Base-by-base conservation (phyloP, 2,329 filamentous ascomycete species). In the Penicillium sp. region DNA sequence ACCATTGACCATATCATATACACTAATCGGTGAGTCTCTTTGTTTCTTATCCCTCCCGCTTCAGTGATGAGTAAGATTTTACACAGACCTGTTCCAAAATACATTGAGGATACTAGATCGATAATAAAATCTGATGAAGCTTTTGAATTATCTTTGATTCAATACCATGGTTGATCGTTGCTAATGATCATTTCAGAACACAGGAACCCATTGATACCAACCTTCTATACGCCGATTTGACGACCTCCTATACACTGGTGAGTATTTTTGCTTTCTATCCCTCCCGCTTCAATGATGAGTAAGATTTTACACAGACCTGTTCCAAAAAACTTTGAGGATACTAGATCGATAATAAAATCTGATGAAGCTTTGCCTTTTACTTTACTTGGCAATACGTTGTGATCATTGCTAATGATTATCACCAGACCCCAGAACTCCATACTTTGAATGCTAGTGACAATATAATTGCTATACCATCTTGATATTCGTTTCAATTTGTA, bases 321-420 rank as follows among this genome's bases (percentile, higher is more conserved):
- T 89, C 90, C 89, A 87, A 91, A 79, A 82, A 80, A 79, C 78
- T 84, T 69, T 79, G 77, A 74, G 74, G 77, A 79, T 68, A 65
- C 71, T 66, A 57, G 74, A 74, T 77, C 71, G 68, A 53, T 62
- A 74, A 74, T 72, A 74, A 78, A 78, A 72, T 77, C 76, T 82
- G 81, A 82, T 52, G 60, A 65, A 68, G 62, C 64, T 60, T 60
- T 58, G 58, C 64, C 58, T 55, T 49, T 59, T 59, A 51, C n/a
- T 51, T 61, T 58, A 21, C 56, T 55, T 52, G 52, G 37, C 44
- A 26, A 42, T 46, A 44, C 54, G 31, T 43, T 9, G 4, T 55
- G 49, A 52, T 58, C 59, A 52, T 56, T 46, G 61, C 62, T 65
- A 62, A 65, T 49, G 33, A 43, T 59, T 43, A 49, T 21, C 16